phyloP scores from a whole-genome alignment of 2,329 filamentous ascomycete genomes.

The Phialophora tarda region DNA sequence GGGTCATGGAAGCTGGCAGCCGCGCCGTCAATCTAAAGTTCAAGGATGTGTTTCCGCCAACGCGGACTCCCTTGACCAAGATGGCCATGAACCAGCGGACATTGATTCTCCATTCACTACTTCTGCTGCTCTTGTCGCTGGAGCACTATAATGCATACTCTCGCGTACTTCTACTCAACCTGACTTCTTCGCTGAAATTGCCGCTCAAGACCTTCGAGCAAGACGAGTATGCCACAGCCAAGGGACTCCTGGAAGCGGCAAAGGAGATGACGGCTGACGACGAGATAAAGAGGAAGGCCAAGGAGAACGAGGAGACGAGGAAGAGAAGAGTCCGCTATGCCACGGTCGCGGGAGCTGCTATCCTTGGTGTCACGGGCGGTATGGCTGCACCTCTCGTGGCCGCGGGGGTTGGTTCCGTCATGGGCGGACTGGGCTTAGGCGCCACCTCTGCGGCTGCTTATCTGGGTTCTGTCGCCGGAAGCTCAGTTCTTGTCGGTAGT shows the following conservation, averaged over 20 bases:
- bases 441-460: conserved; percentile 76
- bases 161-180: conserved; percentile 70
- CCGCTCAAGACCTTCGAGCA: conserved; percentile 67
- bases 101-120: conserved; percentile 72
- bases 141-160: conserved; percentile 79
- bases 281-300: conserved; percentile 73
- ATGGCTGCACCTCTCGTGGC: conserved; percentile 77
- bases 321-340: conserved; percentile 86
- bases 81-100: conserved; percentile 66
- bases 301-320: conserved; percentile 68
- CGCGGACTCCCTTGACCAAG: conserved; percentile 65
- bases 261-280: conserved; percentile 76
- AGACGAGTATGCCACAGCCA: conserved; percentile 76
- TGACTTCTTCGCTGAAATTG: conserved; percentile 74
- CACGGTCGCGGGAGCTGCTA: conserved; percentile 81
- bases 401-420: conserved; percentile 78
- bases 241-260: conserved; percentile 75
- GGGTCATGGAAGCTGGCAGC: conserved; percentile 30
- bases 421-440: conserved; percentile 77
- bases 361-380: conserved; percentile 82
- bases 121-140: conserved; percentile 75
- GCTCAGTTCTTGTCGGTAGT: conserved; percentile 77
- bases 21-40: conserved; percentile 36
- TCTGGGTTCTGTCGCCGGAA: conserved; percentile 79
- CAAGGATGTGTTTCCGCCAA: conserved; percentile 63